Base-by-base conservation (phyloP, 2,329 filamentous ascomycete genomes). In the Colletotrichum phormii region DNA sequence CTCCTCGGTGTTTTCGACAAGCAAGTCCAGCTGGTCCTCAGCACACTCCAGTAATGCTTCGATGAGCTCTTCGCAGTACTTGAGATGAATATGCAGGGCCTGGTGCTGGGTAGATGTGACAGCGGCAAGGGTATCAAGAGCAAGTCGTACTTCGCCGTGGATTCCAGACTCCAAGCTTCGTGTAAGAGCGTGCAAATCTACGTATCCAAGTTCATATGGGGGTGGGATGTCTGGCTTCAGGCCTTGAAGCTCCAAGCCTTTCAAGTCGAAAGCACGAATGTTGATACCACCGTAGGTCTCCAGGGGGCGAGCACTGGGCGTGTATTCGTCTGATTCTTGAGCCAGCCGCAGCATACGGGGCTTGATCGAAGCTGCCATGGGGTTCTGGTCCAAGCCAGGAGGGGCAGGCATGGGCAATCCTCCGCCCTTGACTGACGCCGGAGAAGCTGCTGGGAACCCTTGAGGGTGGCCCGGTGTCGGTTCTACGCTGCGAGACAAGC, bases 101-200 rank as follows among this genome's bases (percentile, higher is more conserved):
- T 92, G 87, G 18, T 86, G 84, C 66, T 89, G 89, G 2, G 93
- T 94, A 15, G 84, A 80, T 2, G 87, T 86, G 13, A 97, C 87
- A 24, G 90, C 90, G 11, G 91, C 91, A 46, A 99, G 86, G 0
- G 93, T 94, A 81, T 98, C 97, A 57, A 99, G 86, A 2, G 96
- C 96, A 74, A 98, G 84, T 11, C 96, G 91, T n/a, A 98, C 92
- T 83, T 99, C 97, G 5, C 91, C 92, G 77, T 95, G 92, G 55
- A 98, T 93, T 0, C 96, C 96, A 67, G 94, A 97, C 79, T 98
- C 95, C 49, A 99, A 85, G 78, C 95, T 95, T 86, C 95, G 93
- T 0, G 93, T 98, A 53, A 99, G 87, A 24, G 96, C 95, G 76
- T 95, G 93, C 33, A 98, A 92, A 79, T 99, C 96, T 75, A 98